These are phyloP conservation scores for Hyaloscypha bicolor DNA, from an alignment of 495 filamentous ascomycete species.

Conservation along the genomic window DNA sequence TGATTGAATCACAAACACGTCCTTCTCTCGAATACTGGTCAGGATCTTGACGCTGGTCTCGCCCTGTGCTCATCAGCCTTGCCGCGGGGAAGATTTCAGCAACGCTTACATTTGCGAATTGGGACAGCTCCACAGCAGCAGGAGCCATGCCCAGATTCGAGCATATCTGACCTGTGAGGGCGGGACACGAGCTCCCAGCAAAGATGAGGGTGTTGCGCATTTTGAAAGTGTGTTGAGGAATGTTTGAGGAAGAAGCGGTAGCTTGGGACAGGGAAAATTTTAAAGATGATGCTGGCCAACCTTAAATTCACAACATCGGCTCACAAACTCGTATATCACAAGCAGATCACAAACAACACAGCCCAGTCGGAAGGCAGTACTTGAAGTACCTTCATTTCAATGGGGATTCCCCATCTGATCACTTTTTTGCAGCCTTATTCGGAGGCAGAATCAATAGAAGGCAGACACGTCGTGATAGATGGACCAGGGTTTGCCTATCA, in stretches of 20 bases:
- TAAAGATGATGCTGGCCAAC: not conserved
- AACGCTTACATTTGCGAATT: slow-evolving; percentile 57
- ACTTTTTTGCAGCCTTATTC: slow-evolving; percentile 61
- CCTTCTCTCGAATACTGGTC: slow-evolving; percentile 93
- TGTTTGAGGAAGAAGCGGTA: slow-evolving; percentile 10
- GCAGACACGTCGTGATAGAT: slow-evolving; percentile 63
- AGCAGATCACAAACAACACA: not conserved
- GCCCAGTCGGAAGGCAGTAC: not conserved
- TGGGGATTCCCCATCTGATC: slow-evolving; percentile 74
- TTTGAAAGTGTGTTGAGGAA: slow-evolving; percentile 24
- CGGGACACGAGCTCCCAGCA: slow-evolving; percentile 58
- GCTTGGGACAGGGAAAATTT: not conserved
- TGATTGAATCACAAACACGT: slow-evolving; percentile 98
- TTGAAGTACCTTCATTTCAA: slow-evolving; percentile 32
- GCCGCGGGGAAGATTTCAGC: slow-evolving; percentile 8
- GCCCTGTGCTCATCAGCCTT: slow-evolving; percentile 73
- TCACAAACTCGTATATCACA: not conserved
- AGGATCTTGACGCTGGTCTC: slow-evolving; percentile 95
- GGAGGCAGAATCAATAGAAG: slow-evolving; percentile 44
- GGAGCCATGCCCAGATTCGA: slow-evolving; percentile 59
- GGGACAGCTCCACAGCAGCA: slow-evolving; percentile 58
- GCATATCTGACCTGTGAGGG: slow-evolving; percentile 59
- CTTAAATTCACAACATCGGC: not conserved
- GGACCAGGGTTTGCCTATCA: slow-evolving; percentile 77
- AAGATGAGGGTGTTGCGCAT: slow-evolving; percentile 62